phyloP scores from a whole-genome alignment of 257 asterid species.

The Coffea canephora region DNA sequence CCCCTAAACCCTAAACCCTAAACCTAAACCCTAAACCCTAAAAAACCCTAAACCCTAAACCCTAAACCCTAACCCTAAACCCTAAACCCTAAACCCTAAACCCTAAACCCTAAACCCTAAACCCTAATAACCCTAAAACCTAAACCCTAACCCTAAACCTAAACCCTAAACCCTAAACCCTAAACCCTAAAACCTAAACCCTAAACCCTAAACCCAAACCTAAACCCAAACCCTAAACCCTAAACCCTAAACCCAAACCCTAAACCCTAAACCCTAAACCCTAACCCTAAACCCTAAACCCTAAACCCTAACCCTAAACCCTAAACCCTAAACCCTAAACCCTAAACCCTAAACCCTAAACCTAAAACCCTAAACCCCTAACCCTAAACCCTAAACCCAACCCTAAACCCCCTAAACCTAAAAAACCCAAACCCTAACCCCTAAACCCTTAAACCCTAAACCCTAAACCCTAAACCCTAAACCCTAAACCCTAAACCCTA shows the following conservation, averaged over 20 bases:
- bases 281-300: neutral
- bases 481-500: conserved; percentile 5
- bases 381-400: conserved; percentile 6
- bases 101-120: too few relatives aligned
- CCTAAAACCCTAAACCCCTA: conserved; percentile 4
- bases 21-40: too few relatives aligned
- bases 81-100: too few relatives aligned
- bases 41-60: too few relatives aligned
- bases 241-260: too few relatives aligned
- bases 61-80: too few relatives aligned
- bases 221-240: too few relatives aligned
- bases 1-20: too few relatives aligned
- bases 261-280: neutral
- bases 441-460: neutral
- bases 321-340: neutral
- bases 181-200: neutral
- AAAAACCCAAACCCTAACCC: conserved; percentile 6
- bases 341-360: conserved; percentile 8
- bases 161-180: neutral
- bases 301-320: neutral
- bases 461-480: neutral
- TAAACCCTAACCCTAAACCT: neutral
- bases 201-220: conserved; percentile 3
- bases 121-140: too few relatives aligned
- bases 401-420: too few relatives aligned